Base-by-base conservation (phyloP, 371 early-diverging fungal genomes). In the Gilbertella persicaria region DNA sequence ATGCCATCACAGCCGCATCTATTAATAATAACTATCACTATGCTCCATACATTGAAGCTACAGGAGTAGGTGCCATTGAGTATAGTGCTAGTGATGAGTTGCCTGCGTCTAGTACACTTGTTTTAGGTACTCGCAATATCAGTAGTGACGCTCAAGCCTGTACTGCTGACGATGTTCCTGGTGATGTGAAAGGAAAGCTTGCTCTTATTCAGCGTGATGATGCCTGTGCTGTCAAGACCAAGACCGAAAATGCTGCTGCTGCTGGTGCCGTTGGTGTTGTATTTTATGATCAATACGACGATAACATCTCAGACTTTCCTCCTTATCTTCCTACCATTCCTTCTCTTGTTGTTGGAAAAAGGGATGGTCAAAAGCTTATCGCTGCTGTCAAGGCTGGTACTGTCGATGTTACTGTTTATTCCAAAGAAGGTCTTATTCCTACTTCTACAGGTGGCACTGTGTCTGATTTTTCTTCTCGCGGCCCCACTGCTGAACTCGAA, bases 181-280 rank as follows among this genome's bases (percentile, higher is more conserved):
- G 28, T 10, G 36, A 33, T 29, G 56, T 72, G 12, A 25, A 57
- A 9, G 69, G 66, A 29, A 74, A 80, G 58, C 66, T 79, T 17
- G 61, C 68, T 8, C 57, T 86, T 5, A 55, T 83, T 6, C 55
- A 69, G 53, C n/a, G n/a, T n/a, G 69, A 83, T 28, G 86, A 87
- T 2, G 51, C 52, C 14, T 85, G 86, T 56, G 64, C 67, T 0
- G 83, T 83, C 53, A 66, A 64, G 20, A 64, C 67, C 14, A 85
- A 85, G 61, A 73, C 79, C 0, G 49, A 55, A 8, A 56, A 63
- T 23, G 79, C 73, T 2, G 67, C 40, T 4, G 25, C 61, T 33
- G 70, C 58, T 5, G 84, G 84, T 29, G 85, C 79, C 9, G 51
- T 66, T 1, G 75, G 65, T n/a, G 45, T 51, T 9, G 33, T 88